Base-by-base conservation (phyloP, 768 basidiomycete genomes). In the Tremella mesenterica region DNA sequence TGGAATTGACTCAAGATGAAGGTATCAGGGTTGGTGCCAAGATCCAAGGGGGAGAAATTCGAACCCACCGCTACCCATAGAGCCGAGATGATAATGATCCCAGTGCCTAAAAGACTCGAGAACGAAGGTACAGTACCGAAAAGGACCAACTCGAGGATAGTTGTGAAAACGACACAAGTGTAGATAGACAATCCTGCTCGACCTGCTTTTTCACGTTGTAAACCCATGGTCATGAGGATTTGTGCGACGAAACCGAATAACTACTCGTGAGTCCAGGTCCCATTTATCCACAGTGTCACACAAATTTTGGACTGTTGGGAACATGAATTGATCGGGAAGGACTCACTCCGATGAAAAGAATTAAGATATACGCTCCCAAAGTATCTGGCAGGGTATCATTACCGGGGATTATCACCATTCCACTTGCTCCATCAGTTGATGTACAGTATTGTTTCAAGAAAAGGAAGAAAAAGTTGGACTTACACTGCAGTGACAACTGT, bases 161-260 rank as follows among this genome's bases (percentile, higher is more conserved):
- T 75, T 0, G 85, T 81, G 63, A 83, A 88, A n/a, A 86, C 71
- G 72, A 77, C 80, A 66, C 80, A 79, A 4, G 76, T 73, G 61
- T 84, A 87, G 3, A 84, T 71, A 0, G 80, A 83, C 60, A 86
- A 74, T 1, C 81, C 75, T 0, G 81, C 83, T 36, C 84, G 73
- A 0, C 81, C 80, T 0, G 82, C 84, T 6, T 81, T 81, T 66
- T 86, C 84, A 1, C 79, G 77, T 51, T 81, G 82, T 10, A 85
- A 70, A 0, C 83, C 85, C 63, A 81, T 72, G 1, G 81, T 83
- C 31, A 86, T 63, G 3, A 84, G 71, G 1, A 80, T 75, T 50
- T 78, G 77, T 0, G 69, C 75, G 16, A 65, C 34, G 57, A 77
- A 75, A 7, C 76, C 77, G 49, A 74, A 74, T 6, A 64, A 47